A percentile compares a stretch with the other conserved stretches of the same genome.
These are phyloP conservation scores for Verticillium isaacii DNA, from an alignment of 2,329 filamentous ascomycete genomes.

Conservation along the genomic window DNA sequence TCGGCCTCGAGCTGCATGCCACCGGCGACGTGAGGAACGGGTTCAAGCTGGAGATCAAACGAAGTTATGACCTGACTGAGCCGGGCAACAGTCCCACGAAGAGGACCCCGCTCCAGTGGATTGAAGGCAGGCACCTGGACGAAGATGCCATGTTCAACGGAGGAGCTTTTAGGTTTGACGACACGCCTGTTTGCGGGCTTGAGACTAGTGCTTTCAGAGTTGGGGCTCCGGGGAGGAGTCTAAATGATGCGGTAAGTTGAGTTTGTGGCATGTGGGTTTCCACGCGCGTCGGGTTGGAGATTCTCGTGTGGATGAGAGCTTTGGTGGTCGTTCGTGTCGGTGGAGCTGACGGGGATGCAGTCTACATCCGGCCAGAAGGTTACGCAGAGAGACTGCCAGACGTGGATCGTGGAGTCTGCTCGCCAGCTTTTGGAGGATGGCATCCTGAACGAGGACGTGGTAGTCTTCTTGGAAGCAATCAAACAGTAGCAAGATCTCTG, in stretches of 20 bases:
- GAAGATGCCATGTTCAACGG: conserved; percentile 20
- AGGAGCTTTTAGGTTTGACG: conserved; percentile 13
- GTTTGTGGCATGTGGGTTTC: too few species aligned
- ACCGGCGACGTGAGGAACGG: conserved; percentile 24
- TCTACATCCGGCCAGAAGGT: conserved; percentile 15
- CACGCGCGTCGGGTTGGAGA: too few species aligned
- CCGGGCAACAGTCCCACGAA: conserved; percentile 12
- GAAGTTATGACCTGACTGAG: conserved; percentile 16
- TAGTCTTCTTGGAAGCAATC: conserved; percentile 18
- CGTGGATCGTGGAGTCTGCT: conserved; percentile 28
- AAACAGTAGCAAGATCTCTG: conserved; percentile 13
- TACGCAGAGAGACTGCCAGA: conserved; percentile 27
- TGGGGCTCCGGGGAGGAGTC: conserved; percentile 10
- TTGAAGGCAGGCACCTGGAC: conserved; percentile 16
- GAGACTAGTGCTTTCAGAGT: conserved; percentile 17
- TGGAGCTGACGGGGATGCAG: not conserved
- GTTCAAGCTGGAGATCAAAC: conserved; percentile 24
- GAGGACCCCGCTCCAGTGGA: conserved; percentile 24
- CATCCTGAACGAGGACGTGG: conserved; percentile 19
- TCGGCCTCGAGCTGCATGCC: conserved; percentile 24
- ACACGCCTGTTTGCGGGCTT: conserved; percentile 18
- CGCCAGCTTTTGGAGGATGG: conserved; percentile 20
- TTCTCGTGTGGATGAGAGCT: not conserved
- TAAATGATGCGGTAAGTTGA: conserved; percentile 7
- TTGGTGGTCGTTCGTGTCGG: not conserved